Conservation (phyloP, 2,329 filamentous ascomycete genomes). For the Penicillium janthinellum region DNA sequence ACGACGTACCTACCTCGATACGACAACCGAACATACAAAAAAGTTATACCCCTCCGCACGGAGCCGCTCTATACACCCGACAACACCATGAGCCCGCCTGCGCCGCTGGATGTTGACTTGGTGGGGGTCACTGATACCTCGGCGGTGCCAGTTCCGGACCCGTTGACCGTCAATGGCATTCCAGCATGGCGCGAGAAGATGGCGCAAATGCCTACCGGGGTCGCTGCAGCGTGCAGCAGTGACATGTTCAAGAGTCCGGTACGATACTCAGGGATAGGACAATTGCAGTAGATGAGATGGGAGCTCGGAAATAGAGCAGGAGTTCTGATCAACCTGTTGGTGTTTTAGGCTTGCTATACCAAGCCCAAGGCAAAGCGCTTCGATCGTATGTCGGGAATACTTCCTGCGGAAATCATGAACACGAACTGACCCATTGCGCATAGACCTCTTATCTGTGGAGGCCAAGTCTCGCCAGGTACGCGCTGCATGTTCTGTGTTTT, state of each 20-base stretch:
- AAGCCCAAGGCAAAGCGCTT: conserved; percentile 81
- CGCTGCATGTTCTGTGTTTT: neutral
- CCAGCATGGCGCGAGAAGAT: conserved; percentile 66
- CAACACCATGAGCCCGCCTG: conserved; percentile 28
- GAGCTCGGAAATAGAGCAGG: neutral
- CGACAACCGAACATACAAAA: neutral
- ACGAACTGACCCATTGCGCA: neutral
- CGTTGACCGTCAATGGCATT: conserved; percentile 67
- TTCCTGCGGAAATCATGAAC: neutral
- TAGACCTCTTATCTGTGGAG: conserved; percentile 63
- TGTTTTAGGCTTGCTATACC: conserved; percentile 44
- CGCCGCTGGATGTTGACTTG: conserved; percentile 34
- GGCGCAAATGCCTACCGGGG: conserved; percentile 70
- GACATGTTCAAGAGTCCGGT: conserved; percentile 81
- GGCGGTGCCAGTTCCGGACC: conserved; percentile 39
- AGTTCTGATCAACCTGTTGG: conserved; percentile 22
- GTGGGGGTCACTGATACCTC: conserved; percentile 41
- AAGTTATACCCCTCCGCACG: neutral
- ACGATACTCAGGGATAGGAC: conserved; percentile 30
- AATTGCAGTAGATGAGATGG: neutral
- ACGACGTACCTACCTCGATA: neutral
- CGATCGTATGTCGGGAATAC: conserved; percentile 68
- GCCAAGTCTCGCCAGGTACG: conserved; percentile 53
- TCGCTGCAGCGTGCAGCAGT: conserved; percentile 75
- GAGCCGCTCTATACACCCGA: neutral